Evolutionary conservation across 2,329 filamentous ascomycete genomes (phyloP).

Genomic region (Pseudogymnoascus sp.): DNA sequence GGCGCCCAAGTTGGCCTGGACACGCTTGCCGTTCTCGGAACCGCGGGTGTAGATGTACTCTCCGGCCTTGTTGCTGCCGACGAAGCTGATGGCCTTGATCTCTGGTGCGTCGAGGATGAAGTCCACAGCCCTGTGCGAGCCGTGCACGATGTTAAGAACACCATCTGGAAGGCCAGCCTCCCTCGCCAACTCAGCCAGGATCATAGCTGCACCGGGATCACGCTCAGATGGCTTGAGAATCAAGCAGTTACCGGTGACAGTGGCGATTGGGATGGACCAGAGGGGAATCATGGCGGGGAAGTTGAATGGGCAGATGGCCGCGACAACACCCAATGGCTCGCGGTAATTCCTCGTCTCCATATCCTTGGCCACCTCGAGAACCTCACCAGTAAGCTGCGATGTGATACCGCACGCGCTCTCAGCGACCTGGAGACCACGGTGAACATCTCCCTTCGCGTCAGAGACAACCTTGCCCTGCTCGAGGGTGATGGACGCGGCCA

Average conservation of each 20-base stretch:
- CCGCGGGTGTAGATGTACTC: slow-evolving; percentile 77
- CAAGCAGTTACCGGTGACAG: slow-evolving; percentile 74
- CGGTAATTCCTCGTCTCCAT: slow-evolving; percentile 82
- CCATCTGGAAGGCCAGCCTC: slow-evolving; percentile 76
- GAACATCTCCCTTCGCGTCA: slow-evolving; percentile 73
- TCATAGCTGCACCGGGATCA: slow-evolving; percentile 78
- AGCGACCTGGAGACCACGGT: slow-evolving; percentile 75
- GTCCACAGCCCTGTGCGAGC: slow-evolving; percentile 71
- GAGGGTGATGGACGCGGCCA: slow-evolving; percentile 76
- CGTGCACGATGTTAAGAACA: slow-evolving; percentile 77
- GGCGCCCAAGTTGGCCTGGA: slow-evolving; percentile 78
- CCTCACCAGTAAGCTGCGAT: slow-evolving; percentile 73
- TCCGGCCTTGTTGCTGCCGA: slow-evolving; percentile 79
- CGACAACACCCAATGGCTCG: slow-evolving; percentile 72
- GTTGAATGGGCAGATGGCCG: slow-evolving; percentile 84
- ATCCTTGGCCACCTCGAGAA: slow-evolving; percentile 78
- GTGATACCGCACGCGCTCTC: slow-evolving; percentile 75
- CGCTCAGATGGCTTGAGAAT: slow-evolving; percentile 82
- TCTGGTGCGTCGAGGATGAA: slow-evolving; percentile 78
- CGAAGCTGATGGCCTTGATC: slow-evolving; percentile 82
- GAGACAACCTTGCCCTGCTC: slow-evolving; percentile 86
- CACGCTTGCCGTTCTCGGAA: slow-evolving; percentile 78
- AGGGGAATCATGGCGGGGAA: slow-evolving; percentile 89
- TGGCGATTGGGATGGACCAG: slow-evolving; percentile 83
- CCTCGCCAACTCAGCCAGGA: slow-evolving; percentile 68